Conservation (phyloP, 768 basidiomycete species). For the Favolaschia claudopus region DNA sequence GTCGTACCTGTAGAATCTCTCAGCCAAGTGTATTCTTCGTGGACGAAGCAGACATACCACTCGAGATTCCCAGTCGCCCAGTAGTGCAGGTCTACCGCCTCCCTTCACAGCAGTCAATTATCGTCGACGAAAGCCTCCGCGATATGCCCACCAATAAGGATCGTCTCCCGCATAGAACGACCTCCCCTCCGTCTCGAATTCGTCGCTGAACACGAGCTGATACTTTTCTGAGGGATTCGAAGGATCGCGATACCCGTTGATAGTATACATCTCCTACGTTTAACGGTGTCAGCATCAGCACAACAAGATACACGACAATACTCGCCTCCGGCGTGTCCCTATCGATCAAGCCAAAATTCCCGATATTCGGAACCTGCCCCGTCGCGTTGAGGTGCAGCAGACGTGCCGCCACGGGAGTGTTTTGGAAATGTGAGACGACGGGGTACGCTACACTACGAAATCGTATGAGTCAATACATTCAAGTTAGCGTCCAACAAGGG, state of each 20-base stretch:
- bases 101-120: constrained; percentile 27
- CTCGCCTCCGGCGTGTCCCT: constrained; percentile 52
- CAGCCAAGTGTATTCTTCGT: not conserved
- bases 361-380: constrained; percentile 26
- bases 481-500: no score
- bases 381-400: constrained; percentile 13
- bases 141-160: constrained; percentile 51
- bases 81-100: constrained; percentile 70
- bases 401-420: not conserved
- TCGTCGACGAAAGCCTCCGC: not conserved
- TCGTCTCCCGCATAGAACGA: constrained; percentile 60
- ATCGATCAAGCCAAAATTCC: constrained; percentile 65
- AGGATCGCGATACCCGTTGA: constrained; percentile 45
- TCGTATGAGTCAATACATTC: no score
- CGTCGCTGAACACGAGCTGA: constrained; percentile 71
- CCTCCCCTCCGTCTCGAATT: constrained; percentile 68
- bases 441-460: not conserved
- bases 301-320: not conserved
- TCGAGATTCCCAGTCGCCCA: constrained; percentile 57
- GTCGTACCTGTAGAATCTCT: constrained; percentile 69
- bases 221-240: constrained; percentile 34
- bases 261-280: constrained; percentile 46
- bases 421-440: not conserved
- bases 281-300: not conserved
- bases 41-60: constrained; percentile 36